Evolutionary conservation across 1,139 yeast species (phyloP).

Genomic region (Yamadazyma trypodendri): DNA sequence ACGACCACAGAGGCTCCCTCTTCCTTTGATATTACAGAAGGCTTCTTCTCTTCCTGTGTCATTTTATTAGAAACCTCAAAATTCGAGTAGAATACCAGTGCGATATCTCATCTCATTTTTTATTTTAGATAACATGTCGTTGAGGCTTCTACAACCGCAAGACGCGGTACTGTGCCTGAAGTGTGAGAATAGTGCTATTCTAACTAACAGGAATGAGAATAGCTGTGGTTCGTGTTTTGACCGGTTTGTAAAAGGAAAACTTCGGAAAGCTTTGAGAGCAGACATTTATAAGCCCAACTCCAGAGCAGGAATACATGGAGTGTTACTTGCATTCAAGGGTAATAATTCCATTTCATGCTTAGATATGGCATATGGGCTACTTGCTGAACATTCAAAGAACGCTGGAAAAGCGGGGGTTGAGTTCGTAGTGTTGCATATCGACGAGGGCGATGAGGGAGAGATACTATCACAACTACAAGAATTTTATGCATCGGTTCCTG

Average conservation of each 20-base stretch:
- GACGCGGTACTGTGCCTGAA: conserved; percentile 33
- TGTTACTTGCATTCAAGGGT: conserved; percentile 62
- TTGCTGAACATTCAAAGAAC: conserved; percentile 63
- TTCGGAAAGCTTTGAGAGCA: conserved; percentile 70
- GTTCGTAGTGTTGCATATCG: conserved; percentile 53
- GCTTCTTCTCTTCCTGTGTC: no score
- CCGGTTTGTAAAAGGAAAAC: conserved; percentile 73
- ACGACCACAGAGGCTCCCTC: no score
- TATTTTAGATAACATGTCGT: conserved; percentile 5
- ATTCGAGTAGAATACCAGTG: no score
- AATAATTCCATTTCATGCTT: conserved; percentile 63
- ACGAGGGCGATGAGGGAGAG: conserved; percentile 33
- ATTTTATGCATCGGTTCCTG: conserved; percentile 14
- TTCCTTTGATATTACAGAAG: no score
- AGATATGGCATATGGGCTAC: conserved; percentile 61
- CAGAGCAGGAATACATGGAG: conserved; percentile 37
- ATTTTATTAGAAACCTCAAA: no score
- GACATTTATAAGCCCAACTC: conserved; percentile 63
- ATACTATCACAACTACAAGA: conserved; percentile 17
- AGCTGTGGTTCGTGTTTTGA: conserved; percentile 73
- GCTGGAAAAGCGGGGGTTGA: conserved; percentile 70
- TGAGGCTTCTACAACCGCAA: conserved; percentile 4
- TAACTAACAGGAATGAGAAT: conserved; percentile 64
- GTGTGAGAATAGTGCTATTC: conserved; percentile 52
- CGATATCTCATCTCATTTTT: conserved; percentile 8